Base-by-base conservation (phyloP, 768 basidiomycete species). In the Trametes villosa region DNA sequence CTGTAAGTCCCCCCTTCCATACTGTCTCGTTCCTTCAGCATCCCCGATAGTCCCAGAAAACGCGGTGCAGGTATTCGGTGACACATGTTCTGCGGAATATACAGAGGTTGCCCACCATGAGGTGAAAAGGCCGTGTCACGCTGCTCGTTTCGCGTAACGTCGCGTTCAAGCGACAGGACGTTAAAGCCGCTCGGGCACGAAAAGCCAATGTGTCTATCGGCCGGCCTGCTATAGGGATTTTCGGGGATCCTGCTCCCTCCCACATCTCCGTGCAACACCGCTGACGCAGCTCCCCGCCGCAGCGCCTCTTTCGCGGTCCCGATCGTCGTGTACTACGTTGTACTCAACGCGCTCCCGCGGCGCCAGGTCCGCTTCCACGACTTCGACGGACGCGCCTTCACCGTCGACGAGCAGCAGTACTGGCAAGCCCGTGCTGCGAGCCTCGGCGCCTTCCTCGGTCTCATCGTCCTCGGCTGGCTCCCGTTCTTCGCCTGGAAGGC, bases 401-500 rank as follows among this genome's bases (percentile, higher is more conserved):
- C 62, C 22, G 48, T 64, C 50, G 53, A 67, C 46, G 70, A 70
- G 42, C 63, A 70, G 29, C 56, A 70, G 13, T 53, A 51, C 57
- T 72, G 71, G 70, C 52, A 78, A 54, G 75, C 78, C 15, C 77
- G 79, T 24, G 67, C 72, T 15, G 71, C 76, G 34, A 68, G 72
- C 20, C 60, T 81, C 34, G 77, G 65, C 7, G 66, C 77, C 26
- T 75, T 72, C 24, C n/a, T 83, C 46, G 81, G 68, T 17, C 66
- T 75, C 20, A 60, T 77, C 53, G 26, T 78, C 26, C 40, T 83
- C 50, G 74, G 83, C 67, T 68, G 73, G 45, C 40, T 70, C 3
- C 84, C 83, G 7, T 67, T 82, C 41, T 45, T 75, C 40, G 42
- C 78, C 24, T 85, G 83, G 82, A 85, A 86, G 60, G 74, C 55